These are phyloP conservation scores for Scheffersomyces titani DNA, from an alignment of 1,139 yeast genomes.

Conservation along the genomic window DNA sequence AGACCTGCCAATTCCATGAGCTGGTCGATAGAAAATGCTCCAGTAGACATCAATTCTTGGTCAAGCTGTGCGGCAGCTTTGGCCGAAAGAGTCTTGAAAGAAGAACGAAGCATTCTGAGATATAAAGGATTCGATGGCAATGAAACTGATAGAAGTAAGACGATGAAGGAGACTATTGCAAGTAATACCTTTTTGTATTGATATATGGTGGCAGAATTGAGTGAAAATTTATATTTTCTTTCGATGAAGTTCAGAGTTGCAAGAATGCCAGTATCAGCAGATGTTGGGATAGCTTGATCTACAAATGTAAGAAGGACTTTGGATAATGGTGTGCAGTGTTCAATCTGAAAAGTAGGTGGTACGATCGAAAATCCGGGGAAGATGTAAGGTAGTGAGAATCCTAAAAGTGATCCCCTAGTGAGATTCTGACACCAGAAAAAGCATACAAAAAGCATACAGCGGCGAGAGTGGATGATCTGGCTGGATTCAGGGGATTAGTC, in stretches of 20 bases:
- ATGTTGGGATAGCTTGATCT: no score
- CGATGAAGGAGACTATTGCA: not conserved
- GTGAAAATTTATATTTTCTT: no score
- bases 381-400: not conserved
- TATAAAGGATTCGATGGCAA: not conserved
- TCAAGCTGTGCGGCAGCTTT: constrained; percentile 79
- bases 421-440: no score
- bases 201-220: not conserved
- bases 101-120: constrained; percentile 1
- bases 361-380: not conserved
- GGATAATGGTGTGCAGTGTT: no score
- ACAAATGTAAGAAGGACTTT: no score
- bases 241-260: no score
- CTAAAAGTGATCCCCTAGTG: not conserved
- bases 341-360: not conserved
- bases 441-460: not conserved
- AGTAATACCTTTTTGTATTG: not conserved
- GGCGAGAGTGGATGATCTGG: not conserved
- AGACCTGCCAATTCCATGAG: constrained; percentile 96
- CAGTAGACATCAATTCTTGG: constrained; percentile 80
- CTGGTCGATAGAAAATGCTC: constrained; percentile 87
- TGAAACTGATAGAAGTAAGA: not conserved
- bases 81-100: constrained; percentile 46
- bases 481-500: not conserved
- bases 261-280: no score